Evolutionary conservation across 257 asterid species (phyloP), one percentile per base, ranked within the genome.

Genomic region (Solanum chmielewskii): DNA sequence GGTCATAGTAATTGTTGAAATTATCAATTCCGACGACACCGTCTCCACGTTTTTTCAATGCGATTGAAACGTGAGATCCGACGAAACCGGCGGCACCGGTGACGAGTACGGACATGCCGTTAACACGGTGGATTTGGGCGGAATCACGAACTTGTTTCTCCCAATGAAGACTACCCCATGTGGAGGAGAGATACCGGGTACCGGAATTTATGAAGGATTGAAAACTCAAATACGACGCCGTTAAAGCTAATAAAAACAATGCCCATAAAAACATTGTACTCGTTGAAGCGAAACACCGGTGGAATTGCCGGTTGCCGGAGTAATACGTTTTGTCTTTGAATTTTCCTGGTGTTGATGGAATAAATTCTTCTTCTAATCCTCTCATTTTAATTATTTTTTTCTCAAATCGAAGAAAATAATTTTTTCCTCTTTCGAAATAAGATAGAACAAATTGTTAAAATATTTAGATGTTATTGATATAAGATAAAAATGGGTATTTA

Each of bases 161-260:
- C 90, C 90, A 88, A 15, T 87, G 90, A 76, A 86, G 70, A 27
- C 90, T 87, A 6, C 87, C 90, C 88, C 90, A 88, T 8, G 88
- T 27, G 31, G 90, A 47, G 31, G 91, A 75, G 25, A 86, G 85
- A 20, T 68, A 86, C 86, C 88, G 69, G 44, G 71, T 83, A 74
- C 89, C 81, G 68, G 89, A 59, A 60, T 87, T 86, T 16, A 86
- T 78, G 13, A 88, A 78, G 1, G 90, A 88, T 27, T 86, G 88
- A 77, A 88, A 88, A 42, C 90, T 88, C 86, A 86, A 56, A 86
- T 88, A 88, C 52, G 90, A 85, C 33, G 88, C 88, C 31, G 90
- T 88, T 71, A 88, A 52, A 23, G 90, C 90, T 6, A 88, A 42
- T 25, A 88, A 56, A 68, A 88, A 88, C 18, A 88, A 60, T 6